These are phyloP conservation scores for Parietaria judaica DNA, from an alignment of 306 rosid genomes.

Conservation along the genomic window DNA sequence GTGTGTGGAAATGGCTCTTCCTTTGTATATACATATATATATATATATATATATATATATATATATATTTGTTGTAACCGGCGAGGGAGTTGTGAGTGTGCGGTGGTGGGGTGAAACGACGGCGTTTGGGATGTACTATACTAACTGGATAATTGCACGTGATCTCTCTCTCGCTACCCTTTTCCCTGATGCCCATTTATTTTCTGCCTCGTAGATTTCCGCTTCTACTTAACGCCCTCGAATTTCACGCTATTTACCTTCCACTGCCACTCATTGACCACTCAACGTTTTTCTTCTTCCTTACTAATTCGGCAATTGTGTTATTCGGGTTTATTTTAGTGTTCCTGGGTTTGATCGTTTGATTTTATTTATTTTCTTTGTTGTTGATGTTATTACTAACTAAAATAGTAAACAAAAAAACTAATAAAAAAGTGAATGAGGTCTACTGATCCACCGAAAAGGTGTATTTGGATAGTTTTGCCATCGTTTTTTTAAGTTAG, in stretches of 20 bases:
- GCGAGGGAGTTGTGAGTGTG: constrained; percentile 10
- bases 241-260: constrained; percentile 9
- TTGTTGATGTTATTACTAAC: too few relatives aligned
- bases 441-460: too few relatives aligned
- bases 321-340: too few relatives aligned
- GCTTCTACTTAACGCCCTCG: constrained; percentile 7
- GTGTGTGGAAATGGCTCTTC: constrained; percentile 20
- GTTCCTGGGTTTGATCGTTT: too few relatives aligned
- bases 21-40: not conserved
- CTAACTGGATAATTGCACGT: constrained; percentile 29
- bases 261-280: constrained; percentile 15
- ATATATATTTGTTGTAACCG: constrained; percentile 26
- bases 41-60: not conserved
- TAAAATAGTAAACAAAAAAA: too few relatives aligned
- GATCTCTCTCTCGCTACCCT: constrained; percentile 27
- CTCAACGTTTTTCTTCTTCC: not conserved
- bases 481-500: too few relatives aligned
- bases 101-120: not conserved
- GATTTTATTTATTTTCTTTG: too few relatives aligned
- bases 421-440: too few relatives aligned
- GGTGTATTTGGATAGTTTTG: too few relatives aligned
- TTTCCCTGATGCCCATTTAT: not conserved
- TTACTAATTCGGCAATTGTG: not conserved
- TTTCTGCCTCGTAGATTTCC: not conserved
- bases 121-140: not conserved